A percentile compares a stretch with the other conserved stretches of the same genome.
Evolutionary conservation across 2,329 filamentous ascomycete species (phyloP).

Genomic region (Cytospora piceicola): DNA sequence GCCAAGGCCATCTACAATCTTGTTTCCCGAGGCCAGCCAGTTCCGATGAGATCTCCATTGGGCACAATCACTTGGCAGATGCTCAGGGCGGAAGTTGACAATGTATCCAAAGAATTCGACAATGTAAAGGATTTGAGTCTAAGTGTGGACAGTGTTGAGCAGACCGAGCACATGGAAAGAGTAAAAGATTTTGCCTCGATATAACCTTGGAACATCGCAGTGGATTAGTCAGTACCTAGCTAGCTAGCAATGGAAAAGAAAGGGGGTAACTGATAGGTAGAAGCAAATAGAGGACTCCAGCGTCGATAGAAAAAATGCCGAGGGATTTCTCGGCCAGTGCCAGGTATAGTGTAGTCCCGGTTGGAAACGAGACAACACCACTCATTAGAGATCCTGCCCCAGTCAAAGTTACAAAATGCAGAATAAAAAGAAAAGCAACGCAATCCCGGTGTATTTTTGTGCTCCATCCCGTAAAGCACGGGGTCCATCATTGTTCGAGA

Average conservation of each 20-base stretch:
- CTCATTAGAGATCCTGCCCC: neutral
- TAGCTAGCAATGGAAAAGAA: conserved; percentile 1
- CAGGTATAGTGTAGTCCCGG: neutral
- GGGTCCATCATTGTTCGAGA: neutral
- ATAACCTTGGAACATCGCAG: conserved; percentile 10
- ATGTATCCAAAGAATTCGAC: conserved; percentile 39
- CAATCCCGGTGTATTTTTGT: neutral
- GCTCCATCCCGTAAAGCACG: neutral
- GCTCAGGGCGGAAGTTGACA: conserved; percentile 40
- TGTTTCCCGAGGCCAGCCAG: conserved; percentile 39
- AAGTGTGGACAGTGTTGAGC: conserved; percentile 30
- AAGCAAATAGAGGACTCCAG: conserved; percentile 11
- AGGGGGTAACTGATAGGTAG: conserved; percentile 15
- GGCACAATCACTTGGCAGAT: conserved; percentile 44
- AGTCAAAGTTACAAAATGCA: neutral
- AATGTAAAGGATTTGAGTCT: conserved; percentile 42
- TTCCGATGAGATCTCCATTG: conserved; percentile 48
- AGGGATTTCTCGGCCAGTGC: neutral
- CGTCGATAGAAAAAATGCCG: conserved; percentile 1
- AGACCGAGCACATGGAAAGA: neutral
- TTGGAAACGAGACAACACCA: conserved; percentile 3
- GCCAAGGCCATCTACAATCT: conserved; percentile 43
- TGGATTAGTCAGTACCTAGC: conserved; percentile 10
- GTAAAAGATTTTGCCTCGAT: conserved; percentile 2
- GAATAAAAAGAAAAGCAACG: neutral